Evolutionary conservation across 2,329 filamentous ascomycete genomes (phyloP).

Genomic region (Botryosphaeria dothidea): DNA sequence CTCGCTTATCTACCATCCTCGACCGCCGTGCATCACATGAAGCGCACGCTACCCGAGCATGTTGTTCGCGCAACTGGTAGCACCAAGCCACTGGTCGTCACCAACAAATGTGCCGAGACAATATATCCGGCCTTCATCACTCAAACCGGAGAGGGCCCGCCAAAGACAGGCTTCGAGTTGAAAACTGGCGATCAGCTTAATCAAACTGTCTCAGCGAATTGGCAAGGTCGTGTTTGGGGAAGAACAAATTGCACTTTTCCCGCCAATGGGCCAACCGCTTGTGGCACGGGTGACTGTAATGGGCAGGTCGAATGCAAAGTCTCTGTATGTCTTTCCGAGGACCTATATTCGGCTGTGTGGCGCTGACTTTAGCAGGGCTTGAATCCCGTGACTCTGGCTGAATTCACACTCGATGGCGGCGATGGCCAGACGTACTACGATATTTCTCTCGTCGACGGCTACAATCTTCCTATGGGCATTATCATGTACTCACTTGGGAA

Average conservation of each 20-base stretch:
- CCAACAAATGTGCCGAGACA: constrained; percentile 69
- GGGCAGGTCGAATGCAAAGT: constrained; percentile 68
- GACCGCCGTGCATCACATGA: constrained; percentile 32
- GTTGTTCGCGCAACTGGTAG: background rate
- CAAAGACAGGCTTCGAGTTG: constrained; percentile 69
- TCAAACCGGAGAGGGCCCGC: constrained; percentile 69
- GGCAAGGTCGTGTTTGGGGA: constrained; percentile 82
- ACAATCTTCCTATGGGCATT: constrained; percentile 72
- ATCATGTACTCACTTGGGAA: constrained; percentile 56
- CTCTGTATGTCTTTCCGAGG: constrained; percentile 56
- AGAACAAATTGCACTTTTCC: constrained; percentile 78
- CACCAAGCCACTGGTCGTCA: constrained; percentile 61
- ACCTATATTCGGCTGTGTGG: constrained; percentile 15
- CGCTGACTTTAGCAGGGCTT: constrained; percentile 57
- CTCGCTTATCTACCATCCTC: background rate
- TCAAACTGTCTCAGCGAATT: constrained; percentile 69
- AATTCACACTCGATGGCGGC: constrained; percentile 75
- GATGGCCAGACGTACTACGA: constrained; percentile 76
- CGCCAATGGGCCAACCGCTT: constrained; percentile 57
- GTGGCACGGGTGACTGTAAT: constrained; percentile 75
- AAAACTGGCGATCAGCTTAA: constrained; percentile 57
- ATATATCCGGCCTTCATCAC: constrained; percentile 78
- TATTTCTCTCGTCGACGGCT: constrained; percentile 81
- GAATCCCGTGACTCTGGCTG: constrained; percentile 74
- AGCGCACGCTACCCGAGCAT: constrained; percentile 22